Base-by-base conservation (phyloP, 148 eudicot species). In the Selenicereus undatus region DNA sequence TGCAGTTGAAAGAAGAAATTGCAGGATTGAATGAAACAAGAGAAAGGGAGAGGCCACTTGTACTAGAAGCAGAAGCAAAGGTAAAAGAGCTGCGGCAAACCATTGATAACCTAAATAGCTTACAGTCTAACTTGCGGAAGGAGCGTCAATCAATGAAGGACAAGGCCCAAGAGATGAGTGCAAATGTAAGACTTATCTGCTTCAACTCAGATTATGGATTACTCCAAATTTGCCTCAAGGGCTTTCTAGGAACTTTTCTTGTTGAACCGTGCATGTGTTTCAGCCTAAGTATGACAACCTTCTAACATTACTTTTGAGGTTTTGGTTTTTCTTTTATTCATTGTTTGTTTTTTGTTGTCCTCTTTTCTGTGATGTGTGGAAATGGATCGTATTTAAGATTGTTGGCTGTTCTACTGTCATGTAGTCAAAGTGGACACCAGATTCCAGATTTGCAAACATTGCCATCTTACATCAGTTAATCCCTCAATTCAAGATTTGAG, bases 1-100 rank as follows among this genome's bases (percentile, higher is more conserved):
- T 66, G 74, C 88, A 96, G 99, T 71, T 92, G 81, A 88, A 85
- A 77, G 89, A 83, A 83, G 98, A 92, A 85, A 90, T 90, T 56
- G 88, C 88, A 79, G 86, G 84, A 80, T 78, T 79, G 36, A 85
- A 89, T 78, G 90, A 89, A 81, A 85, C 84, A 36, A 86, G 88
- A 84, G 99, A 93, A 85, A 85, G 81, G 78, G 93, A 93, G 81
- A 83, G 82, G 90, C 97, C 98, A 29, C 87, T 84, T 78, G 90
- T 92, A 29, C 89, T 85, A 58, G 98, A 92, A 84, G 85, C 87
- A 70, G 92, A 89, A 76, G 87, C 90, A 32, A 86, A 93, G 83
- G 90, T 93, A 75, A 92, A 89, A 76, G 91, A 92, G 85, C 75
- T 92, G 83, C 83, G 86, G n/a, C 90, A 90, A 83, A 84, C 85